phyloP scores from a whole-genome alignment of 805 yeast genomes.

The Vanderwaltozyma tropicalis region DNA sequence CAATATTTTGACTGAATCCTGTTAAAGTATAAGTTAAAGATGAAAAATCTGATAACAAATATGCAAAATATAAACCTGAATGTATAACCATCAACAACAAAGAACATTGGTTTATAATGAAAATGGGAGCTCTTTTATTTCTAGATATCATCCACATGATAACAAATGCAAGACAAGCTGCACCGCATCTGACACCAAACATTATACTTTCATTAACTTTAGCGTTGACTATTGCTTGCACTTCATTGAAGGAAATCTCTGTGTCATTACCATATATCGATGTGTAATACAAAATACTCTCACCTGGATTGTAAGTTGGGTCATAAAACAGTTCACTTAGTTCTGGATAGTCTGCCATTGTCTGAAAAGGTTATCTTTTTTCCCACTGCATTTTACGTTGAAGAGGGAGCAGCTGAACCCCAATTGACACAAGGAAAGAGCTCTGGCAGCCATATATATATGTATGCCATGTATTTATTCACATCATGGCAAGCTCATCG shows the following conservation, averaged over 20 bases:
- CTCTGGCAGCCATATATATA: too few relatives aligned
- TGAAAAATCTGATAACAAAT: slow-evolving; percentile 43
- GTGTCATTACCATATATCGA: slow-evolving; percentile 32
- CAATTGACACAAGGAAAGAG: too few relatives aligned
- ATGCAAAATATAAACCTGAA: slow-evolving; percentile 47
- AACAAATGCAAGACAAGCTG: slow-evolving; percentile 38
- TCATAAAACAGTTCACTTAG: slow-evolving; percentile 13
- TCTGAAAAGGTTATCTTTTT: neutral
- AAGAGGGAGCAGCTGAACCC: too few relatives aligned
- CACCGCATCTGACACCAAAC: slow-evolving; percentile 51
- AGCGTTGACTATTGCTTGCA: slow-evolving; percentile 31
- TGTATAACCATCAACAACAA: slow-evolving; percentile 48
- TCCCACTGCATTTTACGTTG: too few relatives aligned
- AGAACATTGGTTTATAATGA: slow-evolving; percentile 57
- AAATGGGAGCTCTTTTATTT: slow-evolving; percentile 55
- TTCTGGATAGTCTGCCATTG: slow-evolving; percentile 2
- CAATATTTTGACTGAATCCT: slow-evolving; percentile 33
- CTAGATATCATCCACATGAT: slow-evolving; percentile 40
- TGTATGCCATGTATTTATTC: too few relatives aligned
- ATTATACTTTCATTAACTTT: slow-evolving; percentile 34
- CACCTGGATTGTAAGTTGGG: slow-evolving; percentile 18
- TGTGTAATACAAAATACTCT: slow-evolving; percentile 31
- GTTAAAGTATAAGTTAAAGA: slow-evolving; percentile 41
- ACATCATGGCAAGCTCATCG: too few relatives aligned
- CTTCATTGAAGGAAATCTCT: slow-evolving; percentile 31